These are phyloP conservation scores for Melanogaster broomeanus DNA, from an alignment of 768 basidiomycete genomes.

Conservation along the genomic window DNA sequence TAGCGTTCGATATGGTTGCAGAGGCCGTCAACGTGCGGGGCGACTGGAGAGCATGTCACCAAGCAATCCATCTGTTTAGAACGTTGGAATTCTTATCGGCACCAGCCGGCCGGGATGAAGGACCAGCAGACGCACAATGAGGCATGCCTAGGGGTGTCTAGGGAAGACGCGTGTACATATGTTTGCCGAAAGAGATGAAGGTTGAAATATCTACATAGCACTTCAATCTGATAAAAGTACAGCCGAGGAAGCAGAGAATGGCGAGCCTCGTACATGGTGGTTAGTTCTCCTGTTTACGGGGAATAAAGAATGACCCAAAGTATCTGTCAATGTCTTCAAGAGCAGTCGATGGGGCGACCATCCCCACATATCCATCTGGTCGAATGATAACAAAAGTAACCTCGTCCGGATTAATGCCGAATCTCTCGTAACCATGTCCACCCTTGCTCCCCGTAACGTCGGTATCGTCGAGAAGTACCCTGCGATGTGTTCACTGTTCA, in stretches of 20 bases:
- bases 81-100: no score
- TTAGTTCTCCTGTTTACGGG: conserved; percentile 1
- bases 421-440: conserved; percentile 35
- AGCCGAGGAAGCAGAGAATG: background rate
- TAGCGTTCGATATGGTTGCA: no score
- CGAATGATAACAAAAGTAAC: conserved; percentile 39
- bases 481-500: conserved; percentile 9
- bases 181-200: no score
- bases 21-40: no score
- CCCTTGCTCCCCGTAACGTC: conserved; percentile 32
- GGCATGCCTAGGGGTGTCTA: no score
- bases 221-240: background rate
- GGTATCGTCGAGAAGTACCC: conserved; percentile 39
- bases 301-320: conserved; percentile 47
- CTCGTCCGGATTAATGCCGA: conserved; percentile 30
- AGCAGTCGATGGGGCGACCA: conserved; percentile 29
- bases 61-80: no score
- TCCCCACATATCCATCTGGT: conserved; percentile 44
- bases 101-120: no score
- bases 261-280: background rate
- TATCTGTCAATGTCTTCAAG: conserved; percentile 45
- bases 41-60: no score
- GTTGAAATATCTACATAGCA: no score
- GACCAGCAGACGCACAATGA: no score
- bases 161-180: no score